Base-by-base conservation (phyloP, 202 grass and related monocot species). In the Zoysia matrella region DNA sequence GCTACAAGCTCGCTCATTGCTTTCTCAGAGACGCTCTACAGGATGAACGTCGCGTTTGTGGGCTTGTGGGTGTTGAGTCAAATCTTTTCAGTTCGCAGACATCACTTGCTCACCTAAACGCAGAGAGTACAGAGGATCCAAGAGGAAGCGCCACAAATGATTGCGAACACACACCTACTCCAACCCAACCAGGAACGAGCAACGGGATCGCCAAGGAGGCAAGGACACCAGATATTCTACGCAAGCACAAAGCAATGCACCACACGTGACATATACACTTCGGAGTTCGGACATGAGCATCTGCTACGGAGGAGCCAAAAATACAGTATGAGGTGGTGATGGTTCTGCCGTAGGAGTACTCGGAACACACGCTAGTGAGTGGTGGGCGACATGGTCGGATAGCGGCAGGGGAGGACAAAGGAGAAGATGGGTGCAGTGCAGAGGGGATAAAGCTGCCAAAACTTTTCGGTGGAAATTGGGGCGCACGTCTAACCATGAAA, bases 361-460 rank as follows among this genome's bases (percentile, higher is more conserved):
- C 30, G 30, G 30, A 36, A 36, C 30, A 36, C 30, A 36, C 5
- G 4, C 45, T 3, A 46, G 45, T 46, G 45, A 4, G 45, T 46
- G 62, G 62, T 65, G 62, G 4, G 36, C 11, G 42, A 68, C 7
- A 6, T 13, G 51, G 10, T 54, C 5, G 47, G 68, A 4, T 67
- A 78, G 56, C 68, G 76, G 78, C 62, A 46, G 75, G 70, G 47
- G 62, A 83, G 62, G 80, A 82, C 80, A 76, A 72, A 75, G 44
- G 30, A 67, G 58, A 54, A n/a, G 74, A 39, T 2, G 45, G 60
- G 42, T 50, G 18, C 60, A 61, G 65, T 65, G 82, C 47, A 11
- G 54, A 76, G 49, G 50, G 36, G 82, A 72, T 53, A 60, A 85
- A 43, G 65, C 66, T 52, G 72, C 46, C 50, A 3, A 72, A 53